Evolutionary conservation across 1,139 yeast species (phyloP).

Genomic region (Arxiozyma bovina): DNA sequence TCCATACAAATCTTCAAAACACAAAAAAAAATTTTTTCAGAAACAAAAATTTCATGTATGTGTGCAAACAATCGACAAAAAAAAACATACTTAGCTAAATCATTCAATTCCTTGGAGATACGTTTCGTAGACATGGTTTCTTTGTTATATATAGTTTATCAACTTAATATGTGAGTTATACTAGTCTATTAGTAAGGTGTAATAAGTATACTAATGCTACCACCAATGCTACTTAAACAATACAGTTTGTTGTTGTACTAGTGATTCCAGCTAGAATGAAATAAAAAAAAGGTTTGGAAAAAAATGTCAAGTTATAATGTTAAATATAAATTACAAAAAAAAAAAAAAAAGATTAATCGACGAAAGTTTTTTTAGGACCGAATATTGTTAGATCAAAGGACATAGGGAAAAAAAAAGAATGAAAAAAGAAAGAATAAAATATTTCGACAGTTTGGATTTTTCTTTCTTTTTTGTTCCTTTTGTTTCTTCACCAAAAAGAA

Average conservation of each 20-base stretch:
- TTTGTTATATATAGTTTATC: neutral
- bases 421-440: too few relatives aligned
- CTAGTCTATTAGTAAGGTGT: neutral
- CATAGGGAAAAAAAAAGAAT: too few relatives aligned
- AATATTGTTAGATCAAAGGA: too few relatives aligned
- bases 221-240: neutral
- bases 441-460: too few relatives aligned
- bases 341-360: neutral
- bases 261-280: too few relatives aligned
- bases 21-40: too few relatives aligned
- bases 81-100: constrained; percentile 76
- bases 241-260: neutral
- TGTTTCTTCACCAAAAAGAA: neutral
- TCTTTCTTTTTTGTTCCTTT: too few relatives aligned
- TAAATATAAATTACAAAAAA: neutral
- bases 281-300: neutral
- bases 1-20: too few relatives aligned
- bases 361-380: neutral
- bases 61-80: neutral
- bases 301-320: neutral
- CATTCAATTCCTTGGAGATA: constrained; percentile 90
- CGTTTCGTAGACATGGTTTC: constrained; percentile 74
- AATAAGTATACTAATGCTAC: too few relatives aligned
- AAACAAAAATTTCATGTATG: neutral
- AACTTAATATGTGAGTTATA: neutral